phyloP scores from a whole-genome alignment of 2,329 filamentous ascomycete genomes.

The Cladosporium phlei region DNA sequence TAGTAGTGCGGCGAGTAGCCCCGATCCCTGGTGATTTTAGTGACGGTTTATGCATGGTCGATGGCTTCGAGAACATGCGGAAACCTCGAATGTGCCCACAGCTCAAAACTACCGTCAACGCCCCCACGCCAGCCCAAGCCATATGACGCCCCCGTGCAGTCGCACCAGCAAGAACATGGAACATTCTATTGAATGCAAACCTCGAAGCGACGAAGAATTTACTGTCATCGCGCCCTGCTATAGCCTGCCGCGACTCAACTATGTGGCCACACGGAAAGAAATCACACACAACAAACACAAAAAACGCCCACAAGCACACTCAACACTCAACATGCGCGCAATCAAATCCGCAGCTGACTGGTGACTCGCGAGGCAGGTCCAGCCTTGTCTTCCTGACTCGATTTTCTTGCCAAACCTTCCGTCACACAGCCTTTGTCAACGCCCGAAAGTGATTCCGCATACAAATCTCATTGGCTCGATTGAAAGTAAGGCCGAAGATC shows the following conservation, averaged over 20 bases:
- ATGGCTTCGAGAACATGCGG: slow-evolving; percentile 7
- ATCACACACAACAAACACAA: not conserved
- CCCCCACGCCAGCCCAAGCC: not conserved
- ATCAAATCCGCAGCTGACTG: not conserved
- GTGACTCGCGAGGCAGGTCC: not conserved
- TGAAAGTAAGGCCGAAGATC: slow-evolving; percentile 13
- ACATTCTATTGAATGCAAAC: not conserved
- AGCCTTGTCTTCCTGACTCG: slow-evolving; percentile 7
- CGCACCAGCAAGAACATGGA: not conserved
- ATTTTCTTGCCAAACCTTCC: slow-evolving; percentile 1
- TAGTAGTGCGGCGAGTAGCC: no score
- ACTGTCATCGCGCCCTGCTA: not conserved
- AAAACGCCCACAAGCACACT: not conserved
- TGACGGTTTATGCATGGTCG: no score
- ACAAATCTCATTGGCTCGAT: no score
- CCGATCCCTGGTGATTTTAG: no score
- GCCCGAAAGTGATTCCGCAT: slow-evolving; percentile 12
- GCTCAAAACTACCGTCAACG: not conserved
- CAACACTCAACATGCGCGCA: not conserved
- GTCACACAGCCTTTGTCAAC: slow-evolving; percentile 11
- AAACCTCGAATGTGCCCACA: no score
- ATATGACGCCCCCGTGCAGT: slow-evolving; percentile 4
- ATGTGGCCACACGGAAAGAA: no score
- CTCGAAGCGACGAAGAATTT: not conserved
- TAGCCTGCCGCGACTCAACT: not conserved